phyloP scores from a whole-genome alignment of 148 eudicot species.

The Rhododendron griersonianum region DNA sequence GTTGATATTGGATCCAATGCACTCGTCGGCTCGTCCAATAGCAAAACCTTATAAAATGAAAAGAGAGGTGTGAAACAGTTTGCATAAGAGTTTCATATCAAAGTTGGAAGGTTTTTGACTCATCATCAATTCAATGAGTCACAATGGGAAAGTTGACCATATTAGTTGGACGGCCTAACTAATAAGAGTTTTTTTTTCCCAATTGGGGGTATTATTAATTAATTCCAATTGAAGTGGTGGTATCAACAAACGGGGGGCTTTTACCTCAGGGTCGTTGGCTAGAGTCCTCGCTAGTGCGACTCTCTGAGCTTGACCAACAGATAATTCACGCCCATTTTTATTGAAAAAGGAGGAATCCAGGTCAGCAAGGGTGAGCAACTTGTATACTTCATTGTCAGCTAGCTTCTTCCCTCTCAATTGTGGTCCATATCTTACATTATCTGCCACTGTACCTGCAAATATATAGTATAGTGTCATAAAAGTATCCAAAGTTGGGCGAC shows the following conservation, averaged over 20 bases:
- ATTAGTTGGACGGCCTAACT: neutral
- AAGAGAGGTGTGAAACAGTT: neutral
- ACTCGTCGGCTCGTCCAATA: slow-evolving; percentile 60
- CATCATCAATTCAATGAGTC: neutral
- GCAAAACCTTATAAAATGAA: slow-evolving; percentile 28
- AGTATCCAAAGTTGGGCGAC: neutral
- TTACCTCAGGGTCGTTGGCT: slow-evolving; percentile 54
- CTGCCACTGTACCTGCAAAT: slow-evolving; percentile 44
- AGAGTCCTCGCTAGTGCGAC: slow-evolving; percentile 58
- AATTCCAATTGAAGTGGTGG: neutral
- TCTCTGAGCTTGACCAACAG: slow-evolving; percentile 58
- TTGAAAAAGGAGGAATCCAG: slow-evolving; percentile 36
- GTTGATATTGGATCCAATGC: slow-evolving; percentile 59
- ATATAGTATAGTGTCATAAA: neutral
- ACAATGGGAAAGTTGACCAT: neutral
- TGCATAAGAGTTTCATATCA: neutral
- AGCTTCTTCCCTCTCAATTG: slow-evolving; percentile 41
- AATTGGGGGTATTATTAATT: too few relatives aligned
- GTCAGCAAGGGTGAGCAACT: slow-evolving; percentile 44
- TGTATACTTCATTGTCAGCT: slow-evolving; percentile 34
- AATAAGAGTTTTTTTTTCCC: too few relatives aligned
- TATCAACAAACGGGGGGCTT: neutral
- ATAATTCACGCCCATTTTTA: slow-evolving; percentile 34
- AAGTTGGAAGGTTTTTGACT: neutral
- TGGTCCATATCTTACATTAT: slow-evolving; percentile 51